Conservation (phyloP, 805 yeast genomes). For the Isabelozyma heimii region DNA sequence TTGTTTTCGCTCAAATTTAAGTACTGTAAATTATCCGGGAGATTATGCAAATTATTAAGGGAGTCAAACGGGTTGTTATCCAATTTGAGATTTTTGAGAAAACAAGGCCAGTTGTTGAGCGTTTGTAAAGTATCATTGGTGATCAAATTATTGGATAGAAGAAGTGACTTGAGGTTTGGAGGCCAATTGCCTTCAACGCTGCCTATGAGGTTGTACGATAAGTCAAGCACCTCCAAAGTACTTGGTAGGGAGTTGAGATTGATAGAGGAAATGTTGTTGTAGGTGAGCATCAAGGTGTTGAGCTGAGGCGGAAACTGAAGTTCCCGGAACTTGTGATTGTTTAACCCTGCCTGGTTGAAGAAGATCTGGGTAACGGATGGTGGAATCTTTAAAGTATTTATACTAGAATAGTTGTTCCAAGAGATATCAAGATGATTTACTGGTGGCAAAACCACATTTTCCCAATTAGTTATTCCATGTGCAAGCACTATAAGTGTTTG, state of each 20-base stretch:
- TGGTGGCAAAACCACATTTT: slow-evolving; percentile 20
- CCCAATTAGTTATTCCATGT: slow-evolving; percentile 30
- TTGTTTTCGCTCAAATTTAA: slow-evolving; percentile 24
- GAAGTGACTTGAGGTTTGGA: slow-evolving; percentile 17
- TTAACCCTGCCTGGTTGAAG: slow-evolving; percentile 28
- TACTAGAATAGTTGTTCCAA: slow-evolving; percentile 26
- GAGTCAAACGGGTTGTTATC: slow-evolving; percentile 20
- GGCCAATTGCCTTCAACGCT: slow-evolving; percentile 20
- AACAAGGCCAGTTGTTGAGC: slow-evolving; percentile 22
- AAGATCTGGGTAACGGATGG: slow-evolving; percentile 21
- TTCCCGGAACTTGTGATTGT: slow-evolving; percentile 5
- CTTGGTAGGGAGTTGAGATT: slow-evolving; percentile 24
- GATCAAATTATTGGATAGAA: slow-evolving; percentile 19
- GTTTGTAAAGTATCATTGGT: slow-evolving; percentile 13
- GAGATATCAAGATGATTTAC: slow-evolving; percentile 32
- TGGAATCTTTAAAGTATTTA: slow-evolving; percentile 22
- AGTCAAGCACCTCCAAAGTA: slow-evolving; percentile 27
- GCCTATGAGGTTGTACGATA: slow-evolving; percentile 20
- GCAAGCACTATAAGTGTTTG: slow-evolving; percentile 30
- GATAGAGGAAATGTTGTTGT: slow-evolving; percentile 20
- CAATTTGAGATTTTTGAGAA: slow-evolving; percentile 17
- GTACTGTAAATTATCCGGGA: slow-evolving; percentile 19
- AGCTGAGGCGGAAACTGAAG: slow-evolving; percentile 18
- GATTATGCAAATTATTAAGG: slow-evolving; percentile 10
- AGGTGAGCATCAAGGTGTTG: slow-evolving; percentile 30